Conservation (phyloP, 345 rosid genomes). For the Brassica nigra region DNA sequence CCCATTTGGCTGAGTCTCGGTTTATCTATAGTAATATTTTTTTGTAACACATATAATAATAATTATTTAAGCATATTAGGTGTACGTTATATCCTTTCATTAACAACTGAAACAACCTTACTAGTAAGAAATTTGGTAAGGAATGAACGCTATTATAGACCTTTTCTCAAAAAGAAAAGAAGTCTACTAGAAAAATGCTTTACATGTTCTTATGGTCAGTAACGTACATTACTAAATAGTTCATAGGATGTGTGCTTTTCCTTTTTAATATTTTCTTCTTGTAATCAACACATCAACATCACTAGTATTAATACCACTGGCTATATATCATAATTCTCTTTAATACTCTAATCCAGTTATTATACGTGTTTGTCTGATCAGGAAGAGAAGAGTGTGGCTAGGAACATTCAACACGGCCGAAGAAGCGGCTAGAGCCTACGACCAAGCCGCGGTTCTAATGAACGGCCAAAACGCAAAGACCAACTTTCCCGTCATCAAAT, state of each 20-base stretch:
- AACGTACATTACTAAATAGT: not conserved
- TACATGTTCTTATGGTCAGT: not conserved
- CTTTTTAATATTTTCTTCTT: not conserved
- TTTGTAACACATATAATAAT: not conserved
- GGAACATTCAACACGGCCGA: constrained; percentile 84
- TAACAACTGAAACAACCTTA: not conserved
- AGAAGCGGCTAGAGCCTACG: constrained; percentile 74
- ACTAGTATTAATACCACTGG: not conserved
- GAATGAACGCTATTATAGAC: not conserved
- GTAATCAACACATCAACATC: not conserved
- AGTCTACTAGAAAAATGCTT: not conserved
- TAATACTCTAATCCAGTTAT: not conserved
- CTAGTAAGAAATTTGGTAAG: not conserved
- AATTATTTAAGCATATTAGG: not conserved
- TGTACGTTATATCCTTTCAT: not conserved
- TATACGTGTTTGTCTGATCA: constrained; percentile 9
- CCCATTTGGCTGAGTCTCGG: not conserved
- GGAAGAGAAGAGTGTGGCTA: constrained; percentile 83
- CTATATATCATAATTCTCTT: not conserved
- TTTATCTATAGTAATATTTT: not conserved
- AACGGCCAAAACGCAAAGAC: constrained; percentile 74
- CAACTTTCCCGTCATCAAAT: constrained; percentile 54
- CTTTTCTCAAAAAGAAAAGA: not conserved
- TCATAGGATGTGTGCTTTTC: not conserved
- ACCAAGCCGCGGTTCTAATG: constrained; percentile 71